Conservation (phyloP, 768 basidiomycete species). For the Coprinopsis strossmayeri region DNA sequence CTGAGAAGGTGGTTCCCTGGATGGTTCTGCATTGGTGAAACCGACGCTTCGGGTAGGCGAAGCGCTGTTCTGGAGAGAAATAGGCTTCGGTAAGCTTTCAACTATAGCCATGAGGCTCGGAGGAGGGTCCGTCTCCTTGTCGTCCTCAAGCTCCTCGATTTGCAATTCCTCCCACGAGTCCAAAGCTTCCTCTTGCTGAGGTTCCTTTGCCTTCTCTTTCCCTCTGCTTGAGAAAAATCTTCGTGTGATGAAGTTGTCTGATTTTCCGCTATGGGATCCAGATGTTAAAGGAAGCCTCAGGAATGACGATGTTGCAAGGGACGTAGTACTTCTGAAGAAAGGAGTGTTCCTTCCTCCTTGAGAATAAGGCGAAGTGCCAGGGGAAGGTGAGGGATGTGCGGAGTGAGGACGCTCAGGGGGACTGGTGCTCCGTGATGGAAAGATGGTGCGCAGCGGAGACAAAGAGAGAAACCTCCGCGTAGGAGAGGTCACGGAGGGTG, state of each 20-base stretch:
- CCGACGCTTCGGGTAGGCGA: conserved; percentile 24
- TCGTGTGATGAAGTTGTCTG: conserved; percentile 27
- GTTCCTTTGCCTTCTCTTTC: conserved; percentile 22
- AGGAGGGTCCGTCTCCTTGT: conserved; percentile 15
- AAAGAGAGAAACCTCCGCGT: conserved; percentile 36
- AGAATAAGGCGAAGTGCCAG: conserved; percentile 33
- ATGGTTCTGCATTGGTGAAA: conserved; percentile 20
- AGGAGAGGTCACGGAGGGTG: conserved; percentile 14
- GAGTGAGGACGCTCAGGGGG: conserved; percentile 29
- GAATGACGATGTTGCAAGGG: conserved; percentile 36
- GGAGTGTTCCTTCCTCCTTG: conserved; percentile 22
- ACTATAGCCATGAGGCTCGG: conserved; percentile 23
- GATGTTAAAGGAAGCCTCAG: conserved; percentile 23
- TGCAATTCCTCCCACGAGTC: conserved; percentile 43
- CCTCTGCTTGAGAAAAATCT: conserved; percentile 33
- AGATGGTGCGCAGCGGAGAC: conserved; percentile 42
- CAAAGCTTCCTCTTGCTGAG: conserved; percentile 5
- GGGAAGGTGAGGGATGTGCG: conserved; percentile 34
- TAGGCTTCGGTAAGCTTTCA: conserved; percentile 15
- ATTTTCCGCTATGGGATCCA: conserved; percentile 20
- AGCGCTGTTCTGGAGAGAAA: conserved; percentile 8
- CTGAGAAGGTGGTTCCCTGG: conserved; percentile 5
- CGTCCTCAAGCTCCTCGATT: conserved; percentile 12
- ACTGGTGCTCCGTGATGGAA: conserved; percentile 30
- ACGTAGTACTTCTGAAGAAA: conserved; percentile 40